Evolutionary conservation across 83 land plant genomes (phyloP).

Genomic region (Thuja plicata): DNA sequence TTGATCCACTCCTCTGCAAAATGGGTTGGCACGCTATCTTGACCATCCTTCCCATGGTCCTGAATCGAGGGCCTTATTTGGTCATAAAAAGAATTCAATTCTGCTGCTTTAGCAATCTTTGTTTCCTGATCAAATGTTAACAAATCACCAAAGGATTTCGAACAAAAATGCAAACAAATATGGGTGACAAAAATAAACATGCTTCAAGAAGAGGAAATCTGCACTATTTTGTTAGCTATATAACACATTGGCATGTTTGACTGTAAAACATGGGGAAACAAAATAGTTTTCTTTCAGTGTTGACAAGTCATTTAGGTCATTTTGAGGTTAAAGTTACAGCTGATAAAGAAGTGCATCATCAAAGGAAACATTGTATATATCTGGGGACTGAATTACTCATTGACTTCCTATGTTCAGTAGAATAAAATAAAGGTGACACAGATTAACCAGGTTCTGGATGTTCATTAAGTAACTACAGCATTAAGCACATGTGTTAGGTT

Average conservation of each 20-base stretch:
- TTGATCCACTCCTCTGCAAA: conserved; percentile 75
- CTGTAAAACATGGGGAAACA: neutral
- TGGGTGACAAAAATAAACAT: neutral
- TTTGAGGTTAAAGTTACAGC: neutral
- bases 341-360: neutral
- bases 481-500: neutral
- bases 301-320: neutral
- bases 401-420: neutral
- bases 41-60: conserved; percentile 70
- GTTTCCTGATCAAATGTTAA: conserved; percentile 37
- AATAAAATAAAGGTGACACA: conserved; percentile 5
- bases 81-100: conserved; percentile 58
- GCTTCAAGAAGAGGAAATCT: neutral
- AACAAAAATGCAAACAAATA: neutral
- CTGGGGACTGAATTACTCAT: neutral
- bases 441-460: neutral
- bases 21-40: conserved; percentile 57
- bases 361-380: neutral
- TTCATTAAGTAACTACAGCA: neutral
- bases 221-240: neutral
- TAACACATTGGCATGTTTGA: neutral
- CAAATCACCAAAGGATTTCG: neutral
- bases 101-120: conserved; percentile 34
- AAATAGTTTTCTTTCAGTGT: neutral
- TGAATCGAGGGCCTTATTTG: conserved; percentile 74